Evolutionary conservation across 768 basidiomycete species (phyloP), one percentile per base, ranked within the genome.

Genomic region (Strobilomyces dryophilus): DNA sequence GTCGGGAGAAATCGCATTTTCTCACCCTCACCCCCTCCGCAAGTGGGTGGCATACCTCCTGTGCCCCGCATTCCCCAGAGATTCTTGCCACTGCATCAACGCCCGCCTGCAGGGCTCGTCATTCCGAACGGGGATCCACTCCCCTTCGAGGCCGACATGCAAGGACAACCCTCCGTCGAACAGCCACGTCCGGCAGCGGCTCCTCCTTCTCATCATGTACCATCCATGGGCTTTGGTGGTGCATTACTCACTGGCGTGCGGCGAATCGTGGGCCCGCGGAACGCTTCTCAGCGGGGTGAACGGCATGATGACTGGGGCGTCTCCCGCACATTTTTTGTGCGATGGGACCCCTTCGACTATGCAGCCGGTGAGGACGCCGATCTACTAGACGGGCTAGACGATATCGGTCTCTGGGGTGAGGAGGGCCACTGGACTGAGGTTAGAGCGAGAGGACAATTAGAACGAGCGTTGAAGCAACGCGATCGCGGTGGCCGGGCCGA

Each of bases 211-310:
- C 82, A 82, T 54, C 76, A 78, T 51, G 68, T 75, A 4, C 87
- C 87, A 18, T 55, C 72, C 8, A 80, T 88, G 75, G 83, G 82
- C 14, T 66, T 88, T 21, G 86, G 86, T 8, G 86, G 86, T 20
- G 85, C 81, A 3, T 59, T 87, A 4, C 68, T 86, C 7, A 73
- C 83, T 10, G 61, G 71, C 17, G 69, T 69, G 39, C 65, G 71
- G 12, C 71, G 66, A 41, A 53, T 67, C 34, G 56, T 66, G 8
- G 50, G 35, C 21, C 57, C 57, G 37, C 60, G 45, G 21, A 35
- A 60, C 29, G 31, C 51, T 10, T 11, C 45, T 17, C 61, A 60
- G 21, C 60, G 35, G 14, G 42, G 2, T 27, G 62, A 58, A 47
- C 63, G 44, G 20, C 61, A 31, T 41, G 56, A 57, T 34, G 10